Percentiles rank a stretch among this genome's conserved stretches.
These are phyloP conservation scores for Durio zibethinus DNA, from an alignment of 345 rosid species.

Conservation along the genomic window DNA sequence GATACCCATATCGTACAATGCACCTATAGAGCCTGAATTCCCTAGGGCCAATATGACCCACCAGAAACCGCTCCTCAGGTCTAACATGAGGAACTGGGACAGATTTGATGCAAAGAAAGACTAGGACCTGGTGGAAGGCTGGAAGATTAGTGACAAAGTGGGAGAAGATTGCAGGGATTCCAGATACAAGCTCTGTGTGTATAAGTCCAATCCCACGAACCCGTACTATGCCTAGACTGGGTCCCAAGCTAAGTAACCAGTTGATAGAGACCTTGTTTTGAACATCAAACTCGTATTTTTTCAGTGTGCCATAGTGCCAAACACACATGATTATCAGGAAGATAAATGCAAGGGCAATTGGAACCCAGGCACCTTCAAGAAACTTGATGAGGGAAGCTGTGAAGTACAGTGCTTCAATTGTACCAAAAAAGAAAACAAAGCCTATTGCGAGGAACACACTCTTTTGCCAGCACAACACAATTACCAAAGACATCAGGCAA, in stretches of 20 bases:
- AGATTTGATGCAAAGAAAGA: conserved; percentile 90
- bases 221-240: conserved; percentile 82
- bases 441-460: conserved; percentile 60
- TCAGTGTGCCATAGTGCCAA: conserved; percentile 88
- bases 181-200: conserved; percentile 91
- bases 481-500: conserved; percentile 90
- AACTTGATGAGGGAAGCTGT: conserved; percentile 90
- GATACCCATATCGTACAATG: conserved; percentile 90
- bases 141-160: conserved; percentile 97
- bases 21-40: conserved; percentile 78
- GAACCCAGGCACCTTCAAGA: conserved; percentile 98
- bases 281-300: conserved; percentile 80
- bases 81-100: conserved; percentile 94
- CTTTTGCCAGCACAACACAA: conserved; percentile 92
- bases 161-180: conserved; percentile 95
- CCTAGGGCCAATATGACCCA: conserved; percentile 79
- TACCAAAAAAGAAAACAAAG: conserved; percentile 74
- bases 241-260: conserved; percentile 84
- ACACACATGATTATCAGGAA: conserved; percentile 77
- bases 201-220: conserved; percentile 85
- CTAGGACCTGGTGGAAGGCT: conserved; percentile 90
- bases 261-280: conserved; percentile 91
- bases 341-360: conserved; percentile 72
- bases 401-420: conserved; percentile 90
- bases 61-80: conserved; percentile 80